Base-by-base conservation (phyloP, 495 filamentous ascomycete genomes). In the Mytilinidion resinicola region DNA sequence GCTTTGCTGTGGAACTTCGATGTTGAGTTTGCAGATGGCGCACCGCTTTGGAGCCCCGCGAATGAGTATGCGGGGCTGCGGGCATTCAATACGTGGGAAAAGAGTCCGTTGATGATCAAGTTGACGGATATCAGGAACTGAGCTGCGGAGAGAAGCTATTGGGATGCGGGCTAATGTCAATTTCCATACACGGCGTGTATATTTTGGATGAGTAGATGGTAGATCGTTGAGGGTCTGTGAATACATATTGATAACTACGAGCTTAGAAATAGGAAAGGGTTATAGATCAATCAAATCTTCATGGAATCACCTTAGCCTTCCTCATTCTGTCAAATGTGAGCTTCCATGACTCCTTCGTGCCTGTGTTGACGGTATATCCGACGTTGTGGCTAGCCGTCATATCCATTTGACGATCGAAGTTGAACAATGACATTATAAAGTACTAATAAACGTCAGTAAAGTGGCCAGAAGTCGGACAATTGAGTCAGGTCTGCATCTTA, bases 351-450 rank as follows among this genome's bases (percentile, higher is more conserved):
- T 60, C 64, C 47, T 67, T 69, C 8, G 56, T 65, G 52, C 67
- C 63, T 5, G 61, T 64, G 55, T 73, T 68, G 42, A 71, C 69
- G 33, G 62, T 69, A 37, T 62, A 62, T 0, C 58, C 59, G 38
- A 63, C 64, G 43, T 70, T 61, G 25, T 66, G 64, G 51, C 57
- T 52, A 42, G 67, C 69, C 37, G 47, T 71, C 68, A 74, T 67
- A 64, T 72, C 70, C 60, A 72, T 61, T 33, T 73, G 67, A 37
- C 70, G 51, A 57, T 75, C 72, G 46, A 73, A 70, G 56, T 73
- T 60, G 49, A 73, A 70, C 65, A 70, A 64, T 0, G 71, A 69
- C 70, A 76, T 73, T 51, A 74, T 73, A 46, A 70, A 74, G 56
- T 73, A 72, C 58, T 59, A 61, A 51, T 25, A 63, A 67, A 4